Conservation (phyloP, 78 protist genomes). For the Corallochytrium limacisporum region DNA sequence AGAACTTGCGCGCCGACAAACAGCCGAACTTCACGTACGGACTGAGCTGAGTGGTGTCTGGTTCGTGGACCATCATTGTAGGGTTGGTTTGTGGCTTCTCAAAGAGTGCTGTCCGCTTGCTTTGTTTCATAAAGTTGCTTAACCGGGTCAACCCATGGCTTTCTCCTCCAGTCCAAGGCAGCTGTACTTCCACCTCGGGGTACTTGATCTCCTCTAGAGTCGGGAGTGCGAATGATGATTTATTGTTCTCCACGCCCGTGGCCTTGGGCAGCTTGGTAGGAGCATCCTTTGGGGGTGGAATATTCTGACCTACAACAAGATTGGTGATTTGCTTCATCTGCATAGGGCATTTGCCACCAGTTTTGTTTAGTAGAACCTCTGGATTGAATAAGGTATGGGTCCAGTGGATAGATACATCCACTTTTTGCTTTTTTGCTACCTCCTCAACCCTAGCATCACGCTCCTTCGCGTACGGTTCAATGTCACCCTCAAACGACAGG, state of each 20-base stretch:
- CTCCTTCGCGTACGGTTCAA: neutral
- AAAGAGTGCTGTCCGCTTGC: neutral
- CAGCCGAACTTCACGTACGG: conserved; percentile 31
- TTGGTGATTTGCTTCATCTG: no score
- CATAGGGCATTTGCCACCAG: no score
- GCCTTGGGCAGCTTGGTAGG: no score
- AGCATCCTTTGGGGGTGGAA: no score
- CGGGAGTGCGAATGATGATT: no score
- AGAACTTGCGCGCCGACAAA: conserved; percentile 17
- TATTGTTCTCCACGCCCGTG: no score
- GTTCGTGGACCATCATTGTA: neutral
- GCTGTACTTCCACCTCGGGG: no score
- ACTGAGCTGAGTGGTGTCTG: conserved; percentile 9
- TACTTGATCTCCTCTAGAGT: no score
- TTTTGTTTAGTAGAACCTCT: no score
- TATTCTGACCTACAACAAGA: no score
- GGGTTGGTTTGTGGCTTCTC: conserved; percentile 22
- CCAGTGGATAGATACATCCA: no score
- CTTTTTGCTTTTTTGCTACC: neutral
- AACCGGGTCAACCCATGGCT: neutral
- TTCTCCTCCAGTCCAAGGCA: conserved; percentile 23
- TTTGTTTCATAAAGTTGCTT: neutral
- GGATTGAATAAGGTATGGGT: no score
- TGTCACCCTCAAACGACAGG: neutral
- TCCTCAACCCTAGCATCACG: neutral